Evolutionary conservation across 2,329 filamentous ascomycete species (phyloP).

Genomic region (Claviceps sorghi): DNA sequence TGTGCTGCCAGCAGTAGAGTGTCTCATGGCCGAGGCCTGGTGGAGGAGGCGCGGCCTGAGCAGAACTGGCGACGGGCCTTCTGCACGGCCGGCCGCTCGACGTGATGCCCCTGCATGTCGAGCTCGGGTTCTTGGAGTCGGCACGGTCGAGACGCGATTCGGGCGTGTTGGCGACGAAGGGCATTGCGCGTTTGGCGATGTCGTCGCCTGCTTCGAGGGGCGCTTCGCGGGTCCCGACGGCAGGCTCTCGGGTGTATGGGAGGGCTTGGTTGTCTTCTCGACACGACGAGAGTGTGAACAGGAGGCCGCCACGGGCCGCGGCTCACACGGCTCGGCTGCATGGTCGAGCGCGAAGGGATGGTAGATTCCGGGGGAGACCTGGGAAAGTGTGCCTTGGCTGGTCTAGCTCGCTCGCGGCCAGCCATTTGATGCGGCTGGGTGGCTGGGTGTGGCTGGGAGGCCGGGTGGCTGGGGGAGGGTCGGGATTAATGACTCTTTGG

Average conservation of each 20-base stretch:
- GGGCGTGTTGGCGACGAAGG: slow-evolving; percentile 46
- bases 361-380: neutral
- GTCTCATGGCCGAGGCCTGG: slow-evolving; percentile 34
- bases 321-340: neutral
- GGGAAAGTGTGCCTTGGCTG: neutral
- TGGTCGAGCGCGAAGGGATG: neutral
- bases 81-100: slow-evolving; percentile 71
- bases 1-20: slow-evolving; percentile 93
- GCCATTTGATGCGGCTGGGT: neutral
- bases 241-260: neutral
- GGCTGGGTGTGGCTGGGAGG: neutral
- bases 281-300: neutral
- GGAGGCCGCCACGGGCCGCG: neutral
- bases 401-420: neutral
- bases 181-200: slow-evolving; percentile 15
- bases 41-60: slow-evolving; percentile 13
- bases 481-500: neutral
- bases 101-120: slow-evolving; percentile 82
- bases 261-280: neutral
- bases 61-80: slow-evolving; percentile 37
- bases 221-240: neutral
- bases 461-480: neutral
- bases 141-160: slow-evolving; percentile 64
- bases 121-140: slow-evolving; percentile 71
- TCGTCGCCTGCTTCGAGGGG: neutral